Evolutionary conservation across 805 yeast genomes (phyloP).

Genomic region (Myxozyma mucilagina): DNA sequence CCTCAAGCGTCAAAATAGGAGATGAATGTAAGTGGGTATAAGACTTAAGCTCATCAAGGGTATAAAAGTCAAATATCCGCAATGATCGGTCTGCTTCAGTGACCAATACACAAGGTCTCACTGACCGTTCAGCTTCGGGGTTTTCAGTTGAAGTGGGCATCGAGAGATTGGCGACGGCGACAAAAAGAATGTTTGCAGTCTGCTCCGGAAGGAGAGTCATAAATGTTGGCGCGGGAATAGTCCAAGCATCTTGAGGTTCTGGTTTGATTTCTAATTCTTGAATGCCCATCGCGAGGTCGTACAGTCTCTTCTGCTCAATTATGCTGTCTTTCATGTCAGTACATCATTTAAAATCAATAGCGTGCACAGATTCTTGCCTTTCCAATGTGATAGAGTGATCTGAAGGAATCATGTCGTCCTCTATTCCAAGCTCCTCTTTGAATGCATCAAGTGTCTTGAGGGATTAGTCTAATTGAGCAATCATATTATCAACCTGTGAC

Average conservation of each 20-base stretch:
- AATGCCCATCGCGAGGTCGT: constrained; percentile 22
- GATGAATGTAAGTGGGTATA: constrained; percentile 28
- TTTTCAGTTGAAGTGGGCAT: constrained; percentile 22
- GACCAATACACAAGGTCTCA: constrained; percentile 26
- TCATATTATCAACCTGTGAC: neutral
- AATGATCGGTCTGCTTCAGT: constrained; percentile 29
- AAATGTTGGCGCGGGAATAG: constrained; percentile 23
- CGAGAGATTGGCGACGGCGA: constrained; percentile 24
- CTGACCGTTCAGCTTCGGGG: constrained; percentile 3
- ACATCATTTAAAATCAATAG: neutral
- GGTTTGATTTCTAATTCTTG: constrained; percentile 16
- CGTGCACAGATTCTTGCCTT: constrained; percentile 12
- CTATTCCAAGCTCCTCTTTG: constrained; percentile 30
- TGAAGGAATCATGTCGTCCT: constrained; percentile 32
- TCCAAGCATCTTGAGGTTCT: constrained; percentile 23
- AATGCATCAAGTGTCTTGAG: constrained; percentile 16
- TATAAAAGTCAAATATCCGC: constrained; percentile 28
- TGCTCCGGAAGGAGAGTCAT: constrained; percentile 24
- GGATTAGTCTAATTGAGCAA: no score
- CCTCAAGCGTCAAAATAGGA: constrained; percentile 25
- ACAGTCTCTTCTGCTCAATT: constrained; percentile 29
- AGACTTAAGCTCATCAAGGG: constrained; percentile 19
- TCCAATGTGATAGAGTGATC: constrained; percentile 31
- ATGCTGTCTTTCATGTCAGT: constrained; percentile 15
- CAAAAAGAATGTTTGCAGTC: constrained; percentile 26